Conservation (phyloP, 2,329 filamentous ascomycete species). For the Sphaerostilbella broomeana region DNA sequence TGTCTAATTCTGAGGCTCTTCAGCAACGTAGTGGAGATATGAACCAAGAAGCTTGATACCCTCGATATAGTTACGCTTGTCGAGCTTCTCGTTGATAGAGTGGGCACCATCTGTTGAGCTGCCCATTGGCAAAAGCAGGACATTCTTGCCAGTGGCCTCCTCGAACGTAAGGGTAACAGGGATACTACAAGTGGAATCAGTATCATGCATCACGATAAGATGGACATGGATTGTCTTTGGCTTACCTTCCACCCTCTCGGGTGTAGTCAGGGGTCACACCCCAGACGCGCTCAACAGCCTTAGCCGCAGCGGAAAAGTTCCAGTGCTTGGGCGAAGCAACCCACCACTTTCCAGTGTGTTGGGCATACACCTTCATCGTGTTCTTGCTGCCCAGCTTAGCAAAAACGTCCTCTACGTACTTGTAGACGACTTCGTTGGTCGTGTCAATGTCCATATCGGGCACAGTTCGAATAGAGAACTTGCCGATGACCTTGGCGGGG, state of each 20-base stretch:
- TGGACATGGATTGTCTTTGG: conserved; percentile 10
- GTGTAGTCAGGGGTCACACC: conserved; percentile 91
- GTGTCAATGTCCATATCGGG: conserved; percentile 92
- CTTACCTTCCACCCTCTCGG: conserved; percentile 82
- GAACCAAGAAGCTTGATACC: conserved; percentile 92
- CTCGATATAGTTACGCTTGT: conserved; percentile 96
- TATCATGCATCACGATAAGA: not conserved
- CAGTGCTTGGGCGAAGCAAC: conserved; percentile 95
- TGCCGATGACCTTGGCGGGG: conserved; percentile 93
- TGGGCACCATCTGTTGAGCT: conserved; percentile 94
- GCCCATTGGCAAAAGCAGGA: conserved; percentile 91
- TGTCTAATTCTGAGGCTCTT: conserved; percentile 58
- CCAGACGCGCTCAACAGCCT: conserved; percentile 95
- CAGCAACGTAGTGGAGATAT: conserved; percentile 92
- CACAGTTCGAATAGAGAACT: conserved; percentile 96
- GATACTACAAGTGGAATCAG: conserved; percentile 52
- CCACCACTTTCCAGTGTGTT: conserved; percentile 98
- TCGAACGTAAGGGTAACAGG: conserved; percentile 96
- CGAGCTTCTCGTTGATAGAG: conserved; percentile 97
- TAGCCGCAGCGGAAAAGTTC: conserved; percentile 93
- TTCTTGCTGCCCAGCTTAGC: conserved; percentile 90
- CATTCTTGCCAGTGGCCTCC: conserved; percentile 96
- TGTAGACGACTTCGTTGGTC: conserved; percentile 79
- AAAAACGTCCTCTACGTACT: conserved; percentile 78
- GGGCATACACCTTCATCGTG: conserved; percentile 69